phyloP scores from a whole-genome alignment of 345 rosid genomes.

The Rhodomyrtus tomentosa region DNA sequence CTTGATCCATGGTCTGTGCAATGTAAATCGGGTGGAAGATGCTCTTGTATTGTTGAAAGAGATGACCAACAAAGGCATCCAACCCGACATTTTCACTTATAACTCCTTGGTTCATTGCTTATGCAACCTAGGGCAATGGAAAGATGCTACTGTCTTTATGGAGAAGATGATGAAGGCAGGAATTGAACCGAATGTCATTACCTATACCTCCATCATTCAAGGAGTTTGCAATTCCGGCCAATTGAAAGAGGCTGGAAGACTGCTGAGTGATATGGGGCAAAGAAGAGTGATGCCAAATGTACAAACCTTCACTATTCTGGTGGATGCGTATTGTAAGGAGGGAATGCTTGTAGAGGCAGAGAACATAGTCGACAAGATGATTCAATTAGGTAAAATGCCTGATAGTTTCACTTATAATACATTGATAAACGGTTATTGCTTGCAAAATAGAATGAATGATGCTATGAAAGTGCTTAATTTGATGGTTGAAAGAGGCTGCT shows the following conservation, averaged over 20 bases:
- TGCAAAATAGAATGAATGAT: background rate
- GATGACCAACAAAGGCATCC: background rate
- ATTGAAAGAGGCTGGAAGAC: background rate
- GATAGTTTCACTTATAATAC: fast-evolving
- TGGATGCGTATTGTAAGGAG: background rate
- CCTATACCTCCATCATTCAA: background rate
- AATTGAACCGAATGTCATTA: background rate
- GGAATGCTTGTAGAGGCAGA: background rate
- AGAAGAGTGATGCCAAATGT: background rate
- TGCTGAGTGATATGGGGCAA: background rate
- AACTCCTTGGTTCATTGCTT: background rate
- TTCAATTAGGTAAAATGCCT: background rate
- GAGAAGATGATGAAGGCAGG: background rate
- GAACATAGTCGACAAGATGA: background rate
- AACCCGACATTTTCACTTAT: background rate
- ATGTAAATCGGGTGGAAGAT: background rate
- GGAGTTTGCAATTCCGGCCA: background rate
- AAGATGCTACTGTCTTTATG: background rate
- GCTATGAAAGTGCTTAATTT: fast-evolving
- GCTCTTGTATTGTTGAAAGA: background rate
- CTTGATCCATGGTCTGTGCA: background rate
- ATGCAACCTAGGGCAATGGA: background rate
- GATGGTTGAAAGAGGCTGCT: background rate
- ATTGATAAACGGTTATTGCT: background rate
- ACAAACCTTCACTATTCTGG: fast-evolving